Conservation (phyloP, 2,329 filamentous ascomycete species). For the Aspergillus udagawae region DNA sequence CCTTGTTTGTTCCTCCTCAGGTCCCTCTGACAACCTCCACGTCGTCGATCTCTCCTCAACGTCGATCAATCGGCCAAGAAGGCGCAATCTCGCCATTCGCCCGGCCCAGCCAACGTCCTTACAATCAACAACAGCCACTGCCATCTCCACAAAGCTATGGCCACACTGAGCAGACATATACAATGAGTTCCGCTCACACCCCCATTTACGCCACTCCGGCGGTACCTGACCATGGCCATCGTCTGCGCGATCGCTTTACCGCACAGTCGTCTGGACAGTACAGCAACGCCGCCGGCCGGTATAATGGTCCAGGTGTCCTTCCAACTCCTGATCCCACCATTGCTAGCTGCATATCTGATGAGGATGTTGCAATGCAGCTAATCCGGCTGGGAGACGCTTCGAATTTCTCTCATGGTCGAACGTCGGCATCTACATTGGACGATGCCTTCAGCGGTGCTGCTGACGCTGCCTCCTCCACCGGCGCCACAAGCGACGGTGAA, state of each 20-base stretch:
- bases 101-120: constrained; percentile 72
- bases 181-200: constrained; percentile 27
- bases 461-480: constrained; percentile 78
- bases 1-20: constrained; percentile 88
- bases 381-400: constrained; percentile 94
- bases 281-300: constrained; percentile 36
- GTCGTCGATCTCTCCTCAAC: constrained; percentile 90
- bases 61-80: constrained; percentile 71
- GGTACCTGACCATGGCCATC: constrained; percentile 55
- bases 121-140: constrained; percentile 70
- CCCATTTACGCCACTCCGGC: constrained; percentile 60
- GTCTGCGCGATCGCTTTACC: constrained; percentile 61
- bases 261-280: constrained; percentile 45
- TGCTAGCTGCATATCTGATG: constrained; percentile 93
- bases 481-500: constrained; percentile 75
- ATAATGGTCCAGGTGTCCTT: constrained; percentile 57
- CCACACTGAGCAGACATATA: constrained; percentile 44
- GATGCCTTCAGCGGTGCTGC: constrained; percentile 89
- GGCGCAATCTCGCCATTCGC: constrained; percentile 67
- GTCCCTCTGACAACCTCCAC: constrained; percentile 94
- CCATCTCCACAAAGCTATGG: constrained; percentile 80
- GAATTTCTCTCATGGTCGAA: constrained; percentile 87
- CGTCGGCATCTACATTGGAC: constrained; percentile 87
- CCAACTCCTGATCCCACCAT: constrained; percentile 97
- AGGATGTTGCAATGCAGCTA: constrained; percentile 94